Evolutionary conservation across 805 yeast species (phyloP), one percentile per base, ranked within the genome.

Genomic region (Candida insectorum): DNA sequence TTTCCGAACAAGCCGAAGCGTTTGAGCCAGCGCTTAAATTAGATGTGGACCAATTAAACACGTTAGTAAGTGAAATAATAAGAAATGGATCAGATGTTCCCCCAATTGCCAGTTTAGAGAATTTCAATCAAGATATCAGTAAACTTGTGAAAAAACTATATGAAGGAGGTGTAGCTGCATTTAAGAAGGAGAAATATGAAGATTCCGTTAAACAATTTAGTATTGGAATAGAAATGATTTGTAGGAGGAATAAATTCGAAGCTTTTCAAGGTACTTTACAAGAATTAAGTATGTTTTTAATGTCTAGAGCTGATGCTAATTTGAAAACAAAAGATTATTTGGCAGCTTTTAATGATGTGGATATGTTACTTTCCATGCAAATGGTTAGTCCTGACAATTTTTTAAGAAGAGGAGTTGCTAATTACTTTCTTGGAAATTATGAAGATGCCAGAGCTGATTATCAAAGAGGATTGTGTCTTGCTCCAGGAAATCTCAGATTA

Each of bases 391-490:
- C 89, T 1, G 93, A 84, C 33, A 81, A 83, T 51, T 81, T 80
- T 49, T 65, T 82, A 34, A 73, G 93, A 60, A 72, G 81, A 48
- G 83, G 87, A 1, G 78, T 82, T 30, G 77, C 84, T 28, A 65
- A 71, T 44, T 59, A 61, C 45, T 77, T 81, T 46, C 60, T 84
- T 51, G 85, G 82, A 2, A 76, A 77, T 52, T 70, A 74, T 38
- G 73, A 71, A 28, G 76, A 69, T 6, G 82, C 88, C 2, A 75
- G 77, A 40, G 73, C 75, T 2, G 83, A 77, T 47, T 72, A 81
- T 48, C 89, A 82, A 57, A 71, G 89, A 52, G 94, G 89, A 0
- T 63, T 84, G 37, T 65, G 81, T n/a, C 73, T 82, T 46, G 73
- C 64, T 38, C 76, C 78, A 25, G 64, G 62, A 25, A 77, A 82